phyloP scores from a whole-genome alignment of 2,329 filamentous ascomycete genomes.

The Fusarium lateritium region DNA sequence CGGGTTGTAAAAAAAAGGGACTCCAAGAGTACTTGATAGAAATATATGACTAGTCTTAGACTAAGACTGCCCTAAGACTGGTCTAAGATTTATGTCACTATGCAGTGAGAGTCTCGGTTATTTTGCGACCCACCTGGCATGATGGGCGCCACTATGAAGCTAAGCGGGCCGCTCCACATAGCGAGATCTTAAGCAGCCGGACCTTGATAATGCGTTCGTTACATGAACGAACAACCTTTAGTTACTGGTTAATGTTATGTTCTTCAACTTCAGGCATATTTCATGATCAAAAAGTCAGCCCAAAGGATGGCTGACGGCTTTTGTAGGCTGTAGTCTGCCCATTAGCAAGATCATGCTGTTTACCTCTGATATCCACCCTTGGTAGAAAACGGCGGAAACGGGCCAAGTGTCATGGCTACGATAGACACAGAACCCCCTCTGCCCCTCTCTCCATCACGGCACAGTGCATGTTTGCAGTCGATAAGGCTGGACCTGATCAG shows the following conservation, averaged over 20 bases:
- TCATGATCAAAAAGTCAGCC: not conserved
- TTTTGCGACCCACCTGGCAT: not conserved
- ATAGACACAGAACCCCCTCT: constrained; percentile 11
- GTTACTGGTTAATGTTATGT: no score
- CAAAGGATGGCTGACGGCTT: no score
- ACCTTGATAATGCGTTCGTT: constrained; percentile 27
- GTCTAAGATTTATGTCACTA: no score
- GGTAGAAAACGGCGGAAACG: constrained; percentile 9
- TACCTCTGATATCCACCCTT: not conserved
- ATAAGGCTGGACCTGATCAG: constrained; percentile 23
- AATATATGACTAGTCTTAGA: no score
- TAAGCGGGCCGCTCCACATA: constrained; percentile 42
- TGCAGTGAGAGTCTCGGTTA: no score
- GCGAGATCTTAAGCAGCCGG: constrained; percentile 31
- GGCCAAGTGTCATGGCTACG: constrained; percentile 9
- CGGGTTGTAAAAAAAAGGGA: no score
- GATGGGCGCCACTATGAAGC: constrained; percentile 32
- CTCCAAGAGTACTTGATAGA: no score
- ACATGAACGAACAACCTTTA: not conserved
- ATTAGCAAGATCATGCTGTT: not conserved
- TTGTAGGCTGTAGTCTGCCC: not conserved
- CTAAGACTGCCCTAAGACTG: no score
- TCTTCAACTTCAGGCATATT: not conserved
- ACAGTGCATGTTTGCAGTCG: constrained; percentile 38
- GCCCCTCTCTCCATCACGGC: constrained; percentile 11